Evolutionary conservation across 2,329 filamentous ascomycete species (phyloP).

Genomic region (Fusarium gaditjirri): DNA sequence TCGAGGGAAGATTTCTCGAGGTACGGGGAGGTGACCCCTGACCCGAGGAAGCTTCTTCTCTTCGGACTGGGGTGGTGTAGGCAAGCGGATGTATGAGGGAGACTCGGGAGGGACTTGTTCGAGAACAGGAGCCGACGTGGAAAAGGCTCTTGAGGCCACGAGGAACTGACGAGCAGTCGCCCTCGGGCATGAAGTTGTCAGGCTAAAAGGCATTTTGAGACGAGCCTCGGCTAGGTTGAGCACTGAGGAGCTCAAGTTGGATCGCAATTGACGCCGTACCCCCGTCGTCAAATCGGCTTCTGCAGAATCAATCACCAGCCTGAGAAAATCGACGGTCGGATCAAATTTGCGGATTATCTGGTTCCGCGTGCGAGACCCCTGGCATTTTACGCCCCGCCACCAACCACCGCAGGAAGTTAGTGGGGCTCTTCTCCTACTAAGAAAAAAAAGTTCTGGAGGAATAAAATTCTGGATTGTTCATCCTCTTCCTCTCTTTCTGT

Average conservation of each 20-base stretch:
- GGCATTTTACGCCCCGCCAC: conserved; percentile 30
- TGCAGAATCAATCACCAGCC: conserved; percentile 3
- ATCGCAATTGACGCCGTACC: conserved; percentile 37
- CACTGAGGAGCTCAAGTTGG: conserved; percentile 9
- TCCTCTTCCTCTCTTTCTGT: conserved; percentile 33
- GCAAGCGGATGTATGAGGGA: conserved; percentile 86
- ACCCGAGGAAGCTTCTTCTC: conserved; percentile 59
- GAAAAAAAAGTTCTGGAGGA: conserved; percentile 41
- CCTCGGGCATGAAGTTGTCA: conserved; percentile 41
- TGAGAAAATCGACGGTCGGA: conserved; percentile 41
- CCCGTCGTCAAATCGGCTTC: conserved; percentile 26
- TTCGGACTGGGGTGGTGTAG: conserved; percentile 77
- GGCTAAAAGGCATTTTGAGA: conserved; percentile 45
- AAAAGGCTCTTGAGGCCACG: conserved; percentile 47
- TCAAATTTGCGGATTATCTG: conserved; percentile 43
- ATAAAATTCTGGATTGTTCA: conserved; percentile 43
- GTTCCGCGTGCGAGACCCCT: conserved; percentile 21
- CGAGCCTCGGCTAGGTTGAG: conserved; percentile 16
- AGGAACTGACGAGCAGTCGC: conserved; percentile 43
- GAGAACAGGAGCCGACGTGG: conserved; percentile 50
- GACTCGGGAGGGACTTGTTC: conserved; percentile 83
- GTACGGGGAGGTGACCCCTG: conserved; percentile 85
- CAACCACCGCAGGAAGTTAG: conserved; percentile 40
- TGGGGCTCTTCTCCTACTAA: conserved; percentile 38
- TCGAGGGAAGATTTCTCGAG: conserved; percentile 79